Conservation (phyloP, 2,329 filamentous ascomycete genomes). For the Coniochaeta sp. region DNA sequence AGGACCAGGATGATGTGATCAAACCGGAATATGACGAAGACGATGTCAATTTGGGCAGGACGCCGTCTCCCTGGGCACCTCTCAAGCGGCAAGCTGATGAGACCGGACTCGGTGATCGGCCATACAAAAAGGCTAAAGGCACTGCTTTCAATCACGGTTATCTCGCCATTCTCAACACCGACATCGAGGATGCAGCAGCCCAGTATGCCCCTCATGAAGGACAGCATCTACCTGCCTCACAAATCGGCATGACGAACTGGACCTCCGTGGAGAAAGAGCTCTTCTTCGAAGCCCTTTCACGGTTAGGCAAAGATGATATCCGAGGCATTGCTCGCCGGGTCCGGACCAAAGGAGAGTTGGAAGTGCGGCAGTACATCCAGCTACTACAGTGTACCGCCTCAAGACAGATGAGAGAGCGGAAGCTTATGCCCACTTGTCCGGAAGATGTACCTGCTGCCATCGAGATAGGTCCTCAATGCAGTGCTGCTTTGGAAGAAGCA, state of each 20-base stretch:
- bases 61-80: neutral
- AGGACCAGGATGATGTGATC: neutral
- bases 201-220: slow-evolving; percentile 22
- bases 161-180: slow-evolving; percentile 44
- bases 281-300: slow-evolving; percentile 59
- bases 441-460: slow-evolving; percentile 59
- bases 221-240: slow-evolving; percentile 33
- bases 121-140: slow-evolving; percentile 37
- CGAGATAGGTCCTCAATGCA: slow-evolving; percentile 63
- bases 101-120: slow-evolving; percentile 9
- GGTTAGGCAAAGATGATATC: slow-evolving; percentile 56
- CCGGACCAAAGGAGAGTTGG: slow-evolving; percentile 63
- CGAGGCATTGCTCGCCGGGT: slow-evolving; percentile 55
- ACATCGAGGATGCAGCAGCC: slow-evolving; percentile 45
- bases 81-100: neutral
- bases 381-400: slow-evolving; percentile 47
- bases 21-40: neutral
- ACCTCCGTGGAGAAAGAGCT: slow-evolving; percentile 59
- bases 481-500: slow-evolving; percentile 55
- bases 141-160: slow-evolving; percentile 35
- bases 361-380: slow-evolving; percentile 63
- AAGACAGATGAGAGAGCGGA: slow-evolving; percentile 25
- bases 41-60: neutral
- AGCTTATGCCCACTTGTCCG: slow-evolving; percentile 30
- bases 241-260: slow-evolving; percentile 68